Conservation (phyloP, 805 yeast genomes). For the Yarrowia keelungensis region DNA sequence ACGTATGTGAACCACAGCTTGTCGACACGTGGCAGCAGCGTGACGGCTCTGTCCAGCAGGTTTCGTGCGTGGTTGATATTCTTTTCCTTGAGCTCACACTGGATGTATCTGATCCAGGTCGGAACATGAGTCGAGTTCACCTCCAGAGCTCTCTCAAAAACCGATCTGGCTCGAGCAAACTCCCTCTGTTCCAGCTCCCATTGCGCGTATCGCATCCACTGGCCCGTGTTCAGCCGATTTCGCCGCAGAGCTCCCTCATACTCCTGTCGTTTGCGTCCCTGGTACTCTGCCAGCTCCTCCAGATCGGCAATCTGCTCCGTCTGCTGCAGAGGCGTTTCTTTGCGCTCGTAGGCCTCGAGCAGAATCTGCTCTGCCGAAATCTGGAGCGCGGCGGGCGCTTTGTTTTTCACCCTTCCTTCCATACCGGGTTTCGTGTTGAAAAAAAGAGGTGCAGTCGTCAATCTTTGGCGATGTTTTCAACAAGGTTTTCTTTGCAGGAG, state of each 20-base stretch:
- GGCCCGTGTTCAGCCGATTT: conserved; percentile 79
- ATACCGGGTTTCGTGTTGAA: conserved; percentile 4
- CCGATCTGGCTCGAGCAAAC: conserved; percentile 77
- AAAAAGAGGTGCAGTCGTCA: not conserved
- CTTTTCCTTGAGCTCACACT: conserved; percentile 71
- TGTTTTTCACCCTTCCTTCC: conserved; percentile 49
- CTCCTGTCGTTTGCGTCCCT: conserved; percentile 77
- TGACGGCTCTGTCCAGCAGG: conserved; percentile 76
- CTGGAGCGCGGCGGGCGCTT: conserved; percentile 59
- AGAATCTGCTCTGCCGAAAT: conserved; percentile 70
- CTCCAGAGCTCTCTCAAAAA: conserved; percentile 85
- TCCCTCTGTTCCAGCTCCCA: conserved; percentile 87
- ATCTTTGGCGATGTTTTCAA: conserved; percentile 8
- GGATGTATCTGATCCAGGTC: conserved; percentile 84
- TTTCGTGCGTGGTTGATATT: conserved; percentile 90
- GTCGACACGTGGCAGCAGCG: conserved; percentile 75
- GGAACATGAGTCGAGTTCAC: conserved; percentile 79
- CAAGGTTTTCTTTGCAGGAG: conserved; percentile 16
- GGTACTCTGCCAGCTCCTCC: conserved; percentile 72
- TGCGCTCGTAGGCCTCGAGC: conserved; percentile 64
- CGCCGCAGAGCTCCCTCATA: conserved; percentile 87
- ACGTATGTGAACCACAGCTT: conserved; percentile 88
- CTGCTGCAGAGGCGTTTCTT: conserved; percentile 53
- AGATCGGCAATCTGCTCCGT: conserved; percentile 54
- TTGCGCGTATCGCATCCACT: conserved; percentile 91